phyloP scores from a whole-genome alignment of 2,329 filamentous ascomycete genomes.

The Botrytis pseudocinerea region DNA sequence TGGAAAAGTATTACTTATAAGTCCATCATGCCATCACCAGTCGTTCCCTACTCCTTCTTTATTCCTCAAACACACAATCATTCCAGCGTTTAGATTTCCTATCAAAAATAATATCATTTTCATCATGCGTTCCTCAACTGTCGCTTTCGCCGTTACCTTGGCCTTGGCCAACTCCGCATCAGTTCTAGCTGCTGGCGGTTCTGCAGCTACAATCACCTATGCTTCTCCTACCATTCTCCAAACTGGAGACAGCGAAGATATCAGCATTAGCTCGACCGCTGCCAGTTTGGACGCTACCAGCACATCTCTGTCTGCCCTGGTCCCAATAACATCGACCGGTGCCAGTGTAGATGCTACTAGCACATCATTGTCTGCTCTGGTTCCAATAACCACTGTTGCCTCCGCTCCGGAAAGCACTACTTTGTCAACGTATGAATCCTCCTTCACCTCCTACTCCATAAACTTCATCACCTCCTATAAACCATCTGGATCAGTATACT shows the following conservation, averaged over 20 bases:
- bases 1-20: slow-evolving; percentile 12
- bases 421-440: background rate
- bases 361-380: background rate
- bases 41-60: background rate
- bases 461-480: background rate
- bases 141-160: slow-evolving; percentile 20
- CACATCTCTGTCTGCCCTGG: background rate
- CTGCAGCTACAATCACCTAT: slow-evolving; percentile 1
- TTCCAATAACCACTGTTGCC: background rate
- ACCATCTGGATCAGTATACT: background rate
- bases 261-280: background rate
- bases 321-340: background rate
- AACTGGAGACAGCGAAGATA: slow-evolving; percentile 4
- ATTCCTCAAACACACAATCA: slow-evolving; percentile 9
- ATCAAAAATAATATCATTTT: slow-evolving; percentile 9
- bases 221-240: background rate
- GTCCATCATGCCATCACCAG: slow-evolving; percentile 9
- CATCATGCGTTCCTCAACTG: slow-evolving; percentile 23
- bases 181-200: slow-evolving; percentile 18
- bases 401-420: background rate
- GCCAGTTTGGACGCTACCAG: background rate
- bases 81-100: background rate
- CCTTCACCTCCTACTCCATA: slow-evolving; percentile 2
- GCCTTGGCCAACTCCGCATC: slow-evolving; percentile 14
- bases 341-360: background rate